Conservation (phyloP, 2,329 filamentous ascomycete species). For the Fonsecaea monophora region DNA sequence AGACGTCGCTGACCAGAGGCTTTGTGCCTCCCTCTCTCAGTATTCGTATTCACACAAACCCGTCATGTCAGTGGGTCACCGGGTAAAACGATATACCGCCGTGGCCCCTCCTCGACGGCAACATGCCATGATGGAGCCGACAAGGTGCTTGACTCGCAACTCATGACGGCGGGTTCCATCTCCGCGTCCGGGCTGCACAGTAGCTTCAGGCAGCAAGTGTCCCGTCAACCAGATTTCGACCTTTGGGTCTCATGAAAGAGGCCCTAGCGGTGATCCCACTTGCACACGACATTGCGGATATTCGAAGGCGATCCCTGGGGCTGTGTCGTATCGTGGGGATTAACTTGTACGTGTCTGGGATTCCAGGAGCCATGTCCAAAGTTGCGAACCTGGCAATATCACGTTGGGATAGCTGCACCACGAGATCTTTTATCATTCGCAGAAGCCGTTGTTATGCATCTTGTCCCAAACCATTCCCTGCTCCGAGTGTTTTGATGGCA, state of each 20-base stretch:
- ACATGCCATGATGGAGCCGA: neutral
- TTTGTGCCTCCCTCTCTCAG: neutral
- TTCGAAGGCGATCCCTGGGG: neutral
- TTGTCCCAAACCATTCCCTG: neutral
- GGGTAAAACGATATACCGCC: constrained; percentile 4
- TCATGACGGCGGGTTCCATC: neutral
- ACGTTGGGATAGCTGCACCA: neutral
- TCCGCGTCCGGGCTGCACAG: neutral
- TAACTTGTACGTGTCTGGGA: neutral
- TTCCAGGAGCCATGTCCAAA: neutral
- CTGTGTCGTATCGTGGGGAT: neutral
- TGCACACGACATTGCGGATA: neutral
- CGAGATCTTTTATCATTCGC: neutral
- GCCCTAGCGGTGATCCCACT: neutral
- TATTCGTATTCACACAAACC: neutral
- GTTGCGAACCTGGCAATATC: neutral
- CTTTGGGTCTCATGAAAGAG: neutral
- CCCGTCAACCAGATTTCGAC: neutral
- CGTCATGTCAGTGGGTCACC: neutral
- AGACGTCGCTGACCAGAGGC: neutral
- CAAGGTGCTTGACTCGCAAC: neutral
- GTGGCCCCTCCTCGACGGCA: neutral
- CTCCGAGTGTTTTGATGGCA: neutral
- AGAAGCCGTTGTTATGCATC: neutral
- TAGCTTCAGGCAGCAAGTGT: neutral